Base-by-base conservation (phyloP, 805 yeast species). In the Candida multigemmis region DNA sequence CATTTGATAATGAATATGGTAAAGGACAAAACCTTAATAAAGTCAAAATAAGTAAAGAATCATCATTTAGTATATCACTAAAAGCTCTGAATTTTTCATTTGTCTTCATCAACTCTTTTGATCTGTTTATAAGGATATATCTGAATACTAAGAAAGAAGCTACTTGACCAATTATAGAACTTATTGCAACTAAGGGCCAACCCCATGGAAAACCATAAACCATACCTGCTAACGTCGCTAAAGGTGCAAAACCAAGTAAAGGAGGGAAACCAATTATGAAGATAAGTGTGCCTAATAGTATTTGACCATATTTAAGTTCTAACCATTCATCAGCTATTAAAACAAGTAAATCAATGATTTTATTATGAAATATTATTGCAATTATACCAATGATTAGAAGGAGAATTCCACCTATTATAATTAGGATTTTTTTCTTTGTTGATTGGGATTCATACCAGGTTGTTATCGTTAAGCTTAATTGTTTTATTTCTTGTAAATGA, bases 1-100 rank as follows among this genome's bases (percentile, higher is more conserved):
- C 96, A 44, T 89, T 89, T 0, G 91, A 78, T 17, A 89, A 58
- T 3, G 96, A 85, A 48, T 86, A 91, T 0, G 97, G 97, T 42
- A 89, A 68, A 1, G 98, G 98, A 40, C 96, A 85, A 31, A 89
- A 51, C 30, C 96, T 63, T 16, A 89, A 67, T 45, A 89, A 60
- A 27, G 80, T 70, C 28, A 89, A 52, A 14, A 91, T 53, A 36
- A 75, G 48, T 31, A 86, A 67, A 12, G 61, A 50, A n/a, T 31
- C 25, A 30, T 72, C 70, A 38, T 68, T 74, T 33, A 89, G 50
- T 4, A 84, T 80, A 29, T 77, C 74, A 1, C 83, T 68, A 36
- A 91, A 69, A 1, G 94, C 84, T 37, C 76, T 68, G 37, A 91
- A 73, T 34, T 70, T 74, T 30, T 70, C 71, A 46, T 80, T 81